A percentile compares a stretch with the other conserved stretches of the same genome.
These are phyloP conservation scores for Podospora comata DNA, from an alignment of 495 filamentous ascomycete genomes.

Conservation along the genomic window DNA sequence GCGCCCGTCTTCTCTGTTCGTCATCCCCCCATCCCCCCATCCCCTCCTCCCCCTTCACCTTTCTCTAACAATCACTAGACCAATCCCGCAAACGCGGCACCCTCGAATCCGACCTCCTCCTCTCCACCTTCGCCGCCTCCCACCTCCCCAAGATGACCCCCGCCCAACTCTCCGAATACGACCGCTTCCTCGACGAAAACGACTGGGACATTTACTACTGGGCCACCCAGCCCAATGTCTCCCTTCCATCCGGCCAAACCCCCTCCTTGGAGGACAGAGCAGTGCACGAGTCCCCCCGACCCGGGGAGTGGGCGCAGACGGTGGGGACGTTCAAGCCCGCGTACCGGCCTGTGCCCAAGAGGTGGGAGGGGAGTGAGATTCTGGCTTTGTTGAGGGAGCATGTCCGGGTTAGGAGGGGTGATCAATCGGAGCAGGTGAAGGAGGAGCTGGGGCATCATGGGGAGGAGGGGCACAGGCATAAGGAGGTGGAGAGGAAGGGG, in stretches of 20 bases:
- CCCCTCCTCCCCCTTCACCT: conserved; percentile 65
- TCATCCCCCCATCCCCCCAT: conserved; percentile 32
- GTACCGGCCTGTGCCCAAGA: conserved; percentile 79
- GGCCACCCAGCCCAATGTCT: conserved; percentile 74
- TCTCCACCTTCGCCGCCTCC: conserved; percentile 88
- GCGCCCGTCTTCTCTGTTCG: conserved; percentile 86
- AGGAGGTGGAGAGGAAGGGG: conserved; percentile 29
- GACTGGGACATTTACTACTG: conserved; percentile 99
- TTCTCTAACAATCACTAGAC: conserved; percentile 51
- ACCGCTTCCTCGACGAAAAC: conserved; percentile 95
- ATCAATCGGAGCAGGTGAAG: background rate
- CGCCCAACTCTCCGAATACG: conserved; percentile 76
- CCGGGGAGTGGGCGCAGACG: conserved; percentile 95
- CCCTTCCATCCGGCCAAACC: conserved; percentile 44
- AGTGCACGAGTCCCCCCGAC: conserved; percentile 19
- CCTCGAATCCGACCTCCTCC: conserved; percentile 90
- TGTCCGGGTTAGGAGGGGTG: conserved; percentile 49
- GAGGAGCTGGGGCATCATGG: background rate
- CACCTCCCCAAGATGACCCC: conserved; percentile 70
- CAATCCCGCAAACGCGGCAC: conserved; percentile 96
- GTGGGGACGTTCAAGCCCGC: conserved; percentile 91
- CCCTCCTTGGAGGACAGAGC: conserved; percentile 16
- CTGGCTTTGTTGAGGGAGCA: conserved; percentile 73
- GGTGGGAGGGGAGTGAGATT: conserved; percentile 82
- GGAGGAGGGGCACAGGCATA: background rate